Conservation (phyloP, 192 early-diverging fungal genomes). For the Entophlyctis luteolus region DNA sequence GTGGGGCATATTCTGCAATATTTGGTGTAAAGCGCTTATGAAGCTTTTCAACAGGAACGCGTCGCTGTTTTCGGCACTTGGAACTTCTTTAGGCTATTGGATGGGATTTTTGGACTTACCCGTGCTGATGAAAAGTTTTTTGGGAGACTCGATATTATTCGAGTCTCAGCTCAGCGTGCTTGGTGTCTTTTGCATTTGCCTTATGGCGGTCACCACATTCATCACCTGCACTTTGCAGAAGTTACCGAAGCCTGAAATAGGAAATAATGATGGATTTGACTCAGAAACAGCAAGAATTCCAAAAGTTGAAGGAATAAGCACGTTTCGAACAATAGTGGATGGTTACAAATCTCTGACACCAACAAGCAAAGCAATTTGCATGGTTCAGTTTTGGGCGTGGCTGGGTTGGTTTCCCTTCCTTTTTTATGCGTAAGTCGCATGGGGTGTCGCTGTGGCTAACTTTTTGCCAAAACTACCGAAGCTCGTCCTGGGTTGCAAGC, state of each 20-base stretch:
- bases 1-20: too few relatives aligned
- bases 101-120: constrained; percentile 78
- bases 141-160: constrained; percentile 54
- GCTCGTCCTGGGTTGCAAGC: constrained; percentile 57
- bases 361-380: constrained; percentile 73
- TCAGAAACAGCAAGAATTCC: constrained; percentile 1
- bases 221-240: too few relatives aligned
- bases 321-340: too few relatives aligned
- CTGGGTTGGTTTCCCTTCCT: constrained; percentile 96
- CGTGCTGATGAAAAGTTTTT: constrained; percentile 36
- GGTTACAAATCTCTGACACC: constrained; percentile 41
- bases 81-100: constrained; percentile 82
- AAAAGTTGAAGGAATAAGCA: too few relatives aligned
- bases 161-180: constrained; percentile 76
- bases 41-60: too few relatives aligned
- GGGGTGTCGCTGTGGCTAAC: not conserved
- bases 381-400: constrained; percentile 92
- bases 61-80: constrained; percentile 76
- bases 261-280: constrained; percentile 9
- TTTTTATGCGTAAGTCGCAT: constrained; percentile 71
- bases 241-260: constrained; percentile 36
- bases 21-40: too few relatives aligned
- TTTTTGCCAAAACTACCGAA: constrained; percentile 40
- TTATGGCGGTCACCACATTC: constrained; percentile 53
- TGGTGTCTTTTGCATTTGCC: constrained; percentile 65